Evolutionary conservation across 1,139 yeast species (phyloP), one percentile per base, ranked within the genome.

Genomic region (Arxiozyma slooffiae): DNA sequence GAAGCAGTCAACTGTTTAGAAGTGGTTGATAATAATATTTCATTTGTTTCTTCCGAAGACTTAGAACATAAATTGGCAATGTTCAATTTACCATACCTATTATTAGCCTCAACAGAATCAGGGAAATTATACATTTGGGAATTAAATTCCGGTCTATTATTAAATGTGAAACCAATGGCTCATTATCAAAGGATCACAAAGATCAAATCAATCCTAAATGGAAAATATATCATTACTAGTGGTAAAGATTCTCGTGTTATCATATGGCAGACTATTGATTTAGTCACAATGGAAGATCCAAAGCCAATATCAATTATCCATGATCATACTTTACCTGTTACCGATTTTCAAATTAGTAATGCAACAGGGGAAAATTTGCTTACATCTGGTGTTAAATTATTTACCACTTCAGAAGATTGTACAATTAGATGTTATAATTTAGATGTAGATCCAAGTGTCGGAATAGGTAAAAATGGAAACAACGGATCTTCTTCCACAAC

Each of bases 71-170:
- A 30, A 55, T 47, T 62, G 21, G 64, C 68, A 17, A 62, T 62
- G 42, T 77, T 74, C 62, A 68, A 78, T 55, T 64, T 76, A 44
- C 85, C 85, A 16, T 87, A 87, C 80, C 69, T 90, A 40, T 75
- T 56, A 87, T 89, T 49, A 75, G 92, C 48, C 66, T 73, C 53
- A 63, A 82, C 67, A 0, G 59, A 60, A 39, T 53, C 66, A 17
- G 98, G 97, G 16, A 78, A 82, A 60, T 59, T 92, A 22, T 85
- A 85, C 62, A 67, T 90, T 4, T 92, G 98, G 97, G 96, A 87
- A 59, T 62, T 88, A 49, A 67, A 75, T 17, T 82, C 94, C 4
- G 97, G 98, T 1, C 71, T 80, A 46, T 71, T 92, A 52, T 61
- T 90, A 38, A 75, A 79, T 54, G 92, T 81, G 9, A 80, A 80